Evolutionary conservation across 805 yeast genomes (phyloP).

Genomic region (Ogataea allantospora): DNA sequence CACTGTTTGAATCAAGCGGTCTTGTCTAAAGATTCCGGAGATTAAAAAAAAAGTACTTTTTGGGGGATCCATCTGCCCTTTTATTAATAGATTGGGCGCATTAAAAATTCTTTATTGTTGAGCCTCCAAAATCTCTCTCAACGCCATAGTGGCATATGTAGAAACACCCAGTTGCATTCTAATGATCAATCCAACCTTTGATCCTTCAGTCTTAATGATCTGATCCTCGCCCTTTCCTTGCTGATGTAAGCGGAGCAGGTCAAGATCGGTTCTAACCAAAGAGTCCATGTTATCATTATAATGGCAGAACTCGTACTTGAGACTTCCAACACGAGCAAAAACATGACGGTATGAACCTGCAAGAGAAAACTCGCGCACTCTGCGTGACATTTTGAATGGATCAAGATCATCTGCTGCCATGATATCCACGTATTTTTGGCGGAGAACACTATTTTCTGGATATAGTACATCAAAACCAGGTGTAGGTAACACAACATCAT

Average conservation of each 20-base stretch:
- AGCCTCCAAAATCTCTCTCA: slow-evolving; percentile 83
- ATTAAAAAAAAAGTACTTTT: slow-evolving; percentile 7
- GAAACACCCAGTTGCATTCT: slow-evolving; percentile 79
- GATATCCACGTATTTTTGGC: slow-evolving; percentile 59
- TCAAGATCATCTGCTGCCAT: slow-evolving; percentile 84
- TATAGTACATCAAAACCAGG: slow-evolving; percentile 94
- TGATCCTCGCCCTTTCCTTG: slow-evolving; percentile 14
- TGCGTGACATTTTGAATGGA: slow-evolving; percentile 81
- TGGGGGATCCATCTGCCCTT: slow-evolving; percentile 9
- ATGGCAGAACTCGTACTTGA: slow-evolving; percentile 60
- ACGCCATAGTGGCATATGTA: slow-evolving; percentile 96
- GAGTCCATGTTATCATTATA: slow-evolving; percentile 69
- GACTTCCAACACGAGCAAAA: slow-evolving; percentile 59
- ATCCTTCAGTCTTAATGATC: slow-evolving; percentile 36
- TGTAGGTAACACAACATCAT: slow-evolving; percentile 89
- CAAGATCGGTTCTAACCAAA: slow-evolving; percentile 76
- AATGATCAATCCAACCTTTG: slow-evolving; percentile 66
- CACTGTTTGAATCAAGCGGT: slow-evolving; percentile 5
- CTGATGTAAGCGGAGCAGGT: slow-evolving; percentile 40
- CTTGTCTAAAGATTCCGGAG: slow-evolving; percentile 2
- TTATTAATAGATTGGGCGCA: slow-evolving; percentile 11
- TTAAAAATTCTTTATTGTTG: slow-evolving; percentile 48
- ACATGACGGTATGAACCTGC: slow-evolving; percentile 86
- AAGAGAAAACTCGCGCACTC: slow-evolving; percentile 82
- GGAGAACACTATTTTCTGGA: slow-evolving; percentile 65